A percentile compares a stretch with the other conserved stretches of the same genome.
These are phyloP conservation scores for Knoxia roxburghii DNA, from an alignment of 257 asterid species.

Conservation along the genomic window DNA sequence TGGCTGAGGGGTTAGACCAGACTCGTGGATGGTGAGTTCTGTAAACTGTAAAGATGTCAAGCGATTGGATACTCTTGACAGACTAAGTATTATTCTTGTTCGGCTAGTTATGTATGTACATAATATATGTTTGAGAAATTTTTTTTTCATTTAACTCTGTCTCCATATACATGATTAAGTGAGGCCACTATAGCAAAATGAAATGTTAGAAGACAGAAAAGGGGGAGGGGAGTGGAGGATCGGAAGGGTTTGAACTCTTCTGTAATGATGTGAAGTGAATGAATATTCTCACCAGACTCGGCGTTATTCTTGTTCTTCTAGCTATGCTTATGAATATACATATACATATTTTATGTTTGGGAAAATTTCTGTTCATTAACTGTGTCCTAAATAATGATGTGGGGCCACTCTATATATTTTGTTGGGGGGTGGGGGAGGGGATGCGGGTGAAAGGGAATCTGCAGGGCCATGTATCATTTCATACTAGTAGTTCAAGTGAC, in stretches of 20 bases:
- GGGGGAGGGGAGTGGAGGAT: too few species aligned
- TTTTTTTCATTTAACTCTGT: neutral
- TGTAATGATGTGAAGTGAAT: too few species aligned
- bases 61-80: neutral
- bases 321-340: too few species aligned
- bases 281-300: too few species aligned
- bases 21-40: constrained; percentile 84
- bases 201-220: neutral
- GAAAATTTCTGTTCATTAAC: too few species aligned
- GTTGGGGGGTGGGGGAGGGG: too few species aligned
- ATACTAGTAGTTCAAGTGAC: neutral
- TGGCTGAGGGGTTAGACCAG: constrained; percentile 98
- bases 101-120: neutral
- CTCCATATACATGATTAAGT: too few species aligned
- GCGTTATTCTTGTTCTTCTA: too few species aligned
- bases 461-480: neutral
- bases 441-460: neutral
- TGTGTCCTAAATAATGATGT: too few species aligned
- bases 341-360: too few species aligned
- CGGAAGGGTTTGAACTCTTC: too few species aligned
- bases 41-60: neutral
- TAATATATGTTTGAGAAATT: neutral
- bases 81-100: neutral
- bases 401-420: too few species aligned
- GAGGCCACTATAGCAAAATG: neutral